These are phyloP conservation scores for Chamaecrista fasciculata DNA, from an alignment of 306 rosid genomes.

Conservation along the genomic window DNA sequence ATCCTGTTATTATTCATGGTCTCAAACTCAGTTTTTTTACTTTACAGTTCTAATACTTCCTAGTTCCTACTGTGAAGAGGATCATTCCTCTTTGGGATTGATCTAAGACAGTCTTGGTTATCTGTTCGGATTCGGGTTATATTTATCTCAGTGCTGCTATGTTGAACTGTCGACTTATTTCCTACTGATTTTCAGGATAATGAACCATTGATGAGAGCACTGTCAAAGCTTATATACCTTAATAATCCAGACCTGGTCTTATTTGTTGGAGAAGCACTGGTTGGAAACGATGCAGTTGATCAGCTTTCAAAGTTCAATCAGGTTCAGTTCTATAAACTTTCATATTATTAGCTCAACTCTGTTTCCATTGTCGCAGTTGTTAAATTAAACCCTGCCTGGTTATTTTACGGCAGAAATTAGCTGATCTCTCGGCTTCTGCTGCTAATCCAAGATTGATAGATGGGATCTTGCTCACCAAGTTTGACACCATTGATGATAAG, in stretches of 20 bases:
- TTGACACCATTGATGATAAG: slow-evolving; percentile 96
- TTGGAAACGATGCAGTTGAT: slow-evolving; percentile 97
- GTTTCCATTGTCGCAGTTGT: background rate
- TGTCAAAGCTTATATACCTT: slow-evolving; percentile 84
- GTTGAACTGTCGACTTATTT: slow-evolving; percentile 13
- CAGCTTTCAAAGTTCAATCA: slow-evolving; percentile 97
- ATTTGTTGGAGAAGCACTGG: slow-evolving; percentile 97
- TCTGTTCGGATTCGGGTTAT: slow-evolving; percentile 2
- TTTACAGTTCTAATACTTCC: too few species aligned
- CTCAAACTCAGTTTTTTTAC: background rate
- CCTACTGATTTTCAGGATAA: slow-evolving; percentile 63
- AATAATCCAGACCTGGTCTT: slow-evolving; percentile 93
- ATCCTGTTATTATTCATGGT: background rate
- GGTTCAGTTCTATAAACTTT: slow-evolving; percentile 41
- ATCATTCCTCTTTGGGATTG: background rate
- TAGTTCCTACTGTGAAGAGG: background rate
- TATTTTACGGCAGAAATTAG: slow-evolving; percentile 70
- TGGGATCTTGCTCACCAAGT: slow-evolving; percentile 96
- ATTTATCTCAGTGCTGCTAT: slow-evolving; percentile 3
- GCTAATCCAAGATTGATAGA: slow-evolving; percentile 74
- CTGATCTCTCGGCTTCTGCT: slow-evolving; percentile 72
- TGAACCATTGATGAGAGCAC: slow-evolving; percentile 97
- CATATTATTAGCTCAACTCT: background rate
- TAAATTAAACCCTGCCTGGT: too few species aligned
- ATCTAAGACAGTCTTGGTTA: slow-evolving; percentile 10